A percentile compares a stretch with the other conserved stretches of the same genome.
These are phyloP conservation scores for Mortierella sp. DNA, from an alignment of 371 early-diverging fungal species.

Conservation along the genomic window DNA sequence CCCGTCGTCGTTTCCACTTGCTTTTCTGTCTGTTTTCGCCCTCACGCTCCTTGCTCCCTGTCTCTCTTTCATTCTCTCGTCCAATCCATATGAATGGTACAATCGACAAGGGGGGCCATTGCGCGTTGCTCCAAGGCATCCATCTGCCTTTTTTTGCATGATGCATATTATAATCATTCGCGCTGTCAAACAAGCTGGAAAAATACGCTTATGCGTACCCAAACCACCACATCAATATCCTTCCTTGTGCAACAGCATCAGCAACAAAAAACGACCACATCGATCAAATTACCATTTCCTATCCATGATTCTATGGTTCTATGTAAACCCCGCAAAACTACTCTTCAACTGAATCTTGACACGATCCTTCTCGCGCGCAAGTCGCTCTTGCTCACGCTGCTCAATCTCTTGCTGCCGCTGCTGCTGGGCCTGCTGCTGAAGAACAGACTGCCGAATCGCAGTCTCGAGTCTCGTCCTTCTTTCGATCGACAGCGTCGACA, in stretches of 20 bases:
- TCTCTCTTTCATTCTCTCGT: no score
- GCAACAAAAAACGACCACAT: not conserved
- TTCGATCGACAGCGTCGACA: conserved; percentile 35
- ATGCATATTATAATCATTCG: no score
- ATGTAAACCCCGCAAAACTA: conserved; percentile 51
- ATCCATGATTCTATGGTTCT: not conserved
- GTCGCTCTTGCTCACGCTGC: conserved; percentile 35
- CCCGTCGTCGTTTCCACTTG: not conserved
- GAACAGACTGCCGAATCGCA: conserved; percentile 50
- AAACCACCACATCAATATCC: not conserved
- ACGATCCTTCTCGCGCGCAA: conserved; percentile 43
- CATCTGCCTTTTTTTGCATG: no score
- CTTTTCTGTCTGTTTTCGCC: not conserved
- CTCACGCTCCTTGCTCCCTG: no score
- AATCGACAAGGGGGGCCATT: no score
- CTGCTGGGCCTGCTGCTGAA: conserved; percentile 44
- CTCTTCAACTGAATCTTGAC: conserved; percentile 54
- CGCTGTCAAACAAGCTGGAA: no score
- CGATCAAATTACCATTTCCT: no score
- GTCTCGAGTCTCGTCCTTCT: conserved; percentile 44
- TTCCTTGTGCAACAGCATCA: not conserved
- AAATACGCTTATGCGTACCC: no score
- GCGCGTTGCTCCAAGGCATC: no score
- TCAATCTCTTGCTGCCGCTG: conserved; percentile 38
- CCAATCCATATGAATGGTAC: no score